phyloP scores from a whole-genome alignment of 495 filamentous ascomycete genomes.

The Penicillium pancosmium region DNA sequence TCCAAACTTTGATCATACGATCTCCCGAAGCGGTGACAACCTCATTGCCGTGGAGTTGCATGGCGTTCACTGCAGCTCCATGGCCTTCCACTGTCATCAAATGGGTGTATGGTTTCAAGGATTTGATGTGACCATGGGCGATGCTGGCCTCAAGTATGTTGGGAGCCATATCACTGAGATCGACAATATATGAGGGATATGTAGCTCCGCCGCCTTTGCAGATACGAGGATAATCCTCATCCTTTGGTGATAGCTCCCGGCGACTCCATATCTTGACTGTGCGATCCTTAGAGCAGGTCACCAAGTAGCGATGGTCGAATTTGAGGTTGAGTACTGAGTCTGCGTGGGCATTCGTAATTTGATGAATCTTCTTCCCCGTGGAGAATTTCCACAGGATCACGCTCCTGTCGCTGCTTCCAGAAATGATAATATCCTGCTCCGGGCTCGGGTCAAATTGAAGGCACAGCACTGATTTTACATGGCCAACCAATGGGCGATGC shows the following conservation, averaged over 20 bases:
- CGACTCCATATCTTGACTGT: conserved; percentile 96
- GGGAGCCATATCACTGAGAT: conserved; percentile 51
- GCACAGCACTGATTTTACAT: conserved; percentile 87
- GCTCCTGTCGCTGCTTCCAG: conserved; percentile 86
- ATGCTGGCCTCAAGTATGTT: conserved; percentile 45
- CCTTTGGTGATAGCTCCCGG: conserved; percentile 62
- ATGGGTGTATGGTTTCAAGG: conserved; percentile 64
- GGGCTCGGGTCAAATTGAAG: conserved; percentile 95
- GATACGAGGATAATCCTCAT: conserved; percentile 65
- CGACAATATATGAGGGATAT: conserved; percentile 58
- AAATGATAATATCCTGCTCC: conserved; percentile 87
- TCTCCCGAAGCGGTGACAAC: conserved; percentile 96
- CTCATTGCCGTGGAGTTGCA: conserved; percentile 83
- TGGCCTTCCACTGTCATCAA: conserved; percentile 82
- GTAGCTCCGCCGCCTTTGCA: conserved; percentile 39
- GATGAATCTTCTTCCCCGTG: conserved; percentile 77
- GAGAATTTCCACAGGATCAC: conserved; percentile 94
- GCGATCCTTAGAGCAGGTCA: conserved; percentile 97
- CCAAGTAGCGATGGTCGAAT: conserved; percentile 87
- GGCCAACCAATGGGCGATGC: conserved; percentile 70
- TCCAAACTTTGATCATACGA: conserved; percentile 89
- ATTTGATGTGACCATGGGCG: conserved; percentile 40
- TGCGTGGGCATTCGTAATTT: conserved; percentile 71
- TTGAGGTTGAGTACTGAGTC: conserved; percentile 95
- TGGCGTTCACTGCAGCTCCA: conserved; percentile 90